phyloP scores from a whole-genome alignment of 108 stramenopile species.

The Mediolabrus comicus region DNA sequence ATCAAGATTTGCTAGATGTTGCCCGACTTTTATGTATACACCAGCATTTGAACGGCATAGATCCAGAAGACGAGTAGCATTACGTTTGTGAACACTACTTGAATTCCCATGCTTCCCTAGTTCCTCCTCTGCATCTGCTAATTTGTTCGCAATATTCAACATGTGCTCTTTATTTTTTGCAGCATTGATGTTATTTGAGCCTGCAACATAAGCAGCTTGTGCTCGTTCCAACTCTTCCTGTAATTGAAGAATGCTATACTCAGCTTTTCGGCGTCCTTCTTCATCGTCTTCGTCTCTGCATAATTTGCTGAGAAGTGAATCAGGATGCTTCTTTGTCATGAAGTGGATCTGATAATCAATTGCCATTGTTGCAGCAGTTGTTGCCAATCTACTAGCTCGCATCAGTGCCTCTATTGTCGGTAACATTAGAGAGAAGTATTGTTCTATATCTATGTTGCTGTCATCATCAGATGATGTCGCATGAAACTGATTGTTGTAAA shows the following conservation, averaged over 20 bases:
- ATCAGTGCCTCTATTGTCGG: conserved; percentile 67
- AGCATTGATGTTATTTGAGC: not conserved
- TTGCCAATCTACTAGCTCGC: conserved; percentile 54
- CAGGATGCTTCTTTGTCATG: conserved; percentile 13
- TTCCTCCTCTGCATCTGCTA: conserved; percentile 56
- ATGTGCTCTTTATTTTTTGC: conserved; percentile 28
- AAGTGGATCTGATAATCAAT: conserved; percentile 60
- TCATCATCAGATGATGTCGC: not conserved
- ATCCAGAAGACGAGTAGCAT: conserved; percentile 72
- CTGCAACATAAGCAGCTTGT: conserved; percentile 56
- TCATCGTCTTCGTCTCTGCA: not conserved
- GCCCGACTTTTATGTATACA: conserved; percentile 80
- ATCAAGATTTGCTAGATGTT: conserved; percentile 92
- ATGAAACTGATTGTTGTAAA: not conserved
- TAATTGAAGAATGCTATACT: conserved; percentile 34
- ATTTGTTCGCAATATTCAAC: conserved; percentile 52
- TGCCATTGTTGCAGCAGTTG: conserved; percentile 56
- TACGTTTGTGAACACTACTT: conserved; percentile 47
- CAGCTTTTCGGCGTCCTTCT: conserved; percentile 25
- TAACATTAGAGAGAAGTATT: conserved; percentile 27
- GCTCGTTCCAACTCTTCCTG: conserved; percentile 57
- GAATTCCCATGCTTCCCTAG: conserved; percentile 18
- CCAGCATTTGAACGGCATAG: conserved; percentile 87
- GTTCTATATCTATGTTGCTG: not conserved
- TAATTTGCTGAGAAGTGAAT: not conserved